These are phyloP conservation scores for Auricularia auricula-judae DNA, from an alignment of 768 basidiomycete species.

Conservation along the genomic window DNA sequence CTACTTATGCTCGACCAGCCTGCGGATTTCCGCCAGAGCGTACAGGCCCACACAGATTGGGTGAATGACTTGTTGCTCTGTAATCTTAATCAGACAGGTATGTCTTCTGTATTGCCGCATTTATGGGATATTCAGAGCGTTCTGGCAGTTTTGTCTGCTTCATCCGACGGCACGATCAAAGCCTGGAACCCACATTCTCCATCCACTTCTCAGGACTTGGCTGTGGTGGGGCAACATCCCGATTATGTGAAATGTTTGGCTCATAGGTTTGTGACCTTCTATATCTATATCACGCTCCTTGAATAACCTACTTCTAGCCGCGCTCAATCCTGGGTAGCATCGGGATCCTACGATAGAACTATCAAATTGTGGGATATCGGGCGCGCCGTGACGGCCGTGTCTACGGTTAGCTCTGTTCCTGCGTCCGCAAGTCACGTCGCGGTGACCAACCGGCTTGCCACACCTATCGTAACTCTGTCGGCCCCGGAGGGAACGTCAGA, in stretches of 20 bases:
- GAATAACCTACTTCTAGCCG: conserved; percentile 31
- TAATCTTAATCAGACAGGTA: conserved; percentile 82
- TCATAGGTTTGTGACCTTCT: conserved; percentile 40
- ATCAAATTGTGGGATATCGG: conserved; percentile 90
- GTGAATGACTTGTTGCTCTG: conserved; percentile 89
- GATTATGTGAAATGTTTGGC: conserved; percentile 82
- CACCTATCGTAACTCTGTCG: conserved; percentile 53
- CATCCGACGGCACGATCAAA: conserved; percentile 90
- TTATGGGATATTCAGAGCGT: conserved; percentile 5
- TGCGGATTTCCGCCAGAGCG: conserved; percentile 65
- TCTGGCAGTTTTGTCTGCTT: conserved; percentile 70
- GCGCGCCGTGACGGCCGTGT: conserved; percentile 20
- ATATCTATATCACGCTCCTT: not conserved
- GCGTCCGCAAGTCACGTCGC: not conserved
- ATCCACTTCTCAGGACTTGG: conserved; percentile 43
- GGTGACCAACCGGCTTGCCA: conserved; percentile 9
- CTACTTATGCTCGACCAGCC: conserved; percentile 21
- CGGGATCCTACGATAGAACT: conserved; percentile 88
- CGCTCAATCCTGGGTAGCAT: conserved; percentile 79
- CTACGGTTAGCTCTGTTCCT: conserved; percentile 6
- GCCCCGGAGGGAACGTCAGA: conserved; percentile 50
- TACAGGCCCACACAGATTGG: conserved; percentile 90
- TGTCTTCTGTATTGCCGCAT: conserved; percentile 14
- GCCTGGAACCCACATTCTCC: conserved; percentile 81
- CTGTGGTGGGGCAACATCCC: conserved; percentile 58